These are phyloP conservation scores for Cnidoscolus chayamansa DNA, from an alignment of 441 rosid genomes.

Conservation along the genomic window DNA sequence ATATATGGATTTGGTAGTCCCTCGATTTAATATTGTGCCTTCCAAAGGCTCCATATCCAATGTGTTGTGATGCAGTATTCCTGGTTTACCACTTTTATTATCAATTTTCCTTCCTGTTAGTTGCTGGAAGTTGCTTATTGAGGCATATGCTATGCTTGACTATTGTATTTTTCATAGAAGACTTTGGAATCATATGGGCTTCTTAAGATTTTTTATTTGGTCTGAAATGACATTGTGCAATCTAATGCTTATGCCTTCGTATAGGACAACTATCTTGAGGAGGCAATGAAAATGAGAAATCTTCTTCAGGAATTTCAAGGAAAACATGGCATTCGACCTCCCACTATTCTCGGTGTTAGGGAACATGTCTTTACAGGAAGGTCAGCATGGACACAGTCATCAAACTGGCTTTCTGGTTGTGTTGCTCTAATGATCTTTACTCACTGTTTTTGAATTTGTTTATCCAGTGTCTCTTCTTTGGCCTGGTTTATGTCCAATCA, in stretches of 20 bases:
- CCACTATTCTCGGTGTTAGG: slow-evolving; percentile 95
- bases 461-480: slow-evolving; percentile 90
- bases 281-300: slow-evolving; percentile 96
- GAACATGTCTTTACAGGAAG: slow-evolving; percentile 97
- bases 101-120: background rate
- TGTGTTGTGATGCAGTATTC: background rate
- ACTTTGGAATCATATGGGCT: background rate
- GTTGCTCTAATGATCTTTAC: slow-evolving; percentile 23
- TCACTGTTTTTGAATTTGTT: slow-evolving; percentile 25
- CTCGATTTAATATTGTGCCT: background rate
- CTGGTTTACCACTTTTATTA: background rate
- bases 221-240: background rate
- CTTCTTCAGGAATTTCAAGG: slow-evolving; percentile 87
- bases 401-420: background rate
- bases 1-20: background rate
- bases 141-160: background rate
- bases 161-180: background rate
- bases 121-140: background rate
- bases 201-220: background rate
- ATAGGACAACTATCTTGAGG: slow-evolving; percentile 94
- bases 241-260: slow-evolving; percentile 15
- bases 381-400: slow-evolving; percentile 29
- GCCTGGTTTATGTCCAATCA: slow-evolving; percentile 99
- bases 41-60: background rate
- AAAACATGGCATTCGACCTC: slow-evolving; percentile 88